Evolutionary conservation across 176 grass and related monocot genomes (phyloP), one percentile per base, ranked within the genome.

Genomic region (Bothriochloa decipiens): DNA sequence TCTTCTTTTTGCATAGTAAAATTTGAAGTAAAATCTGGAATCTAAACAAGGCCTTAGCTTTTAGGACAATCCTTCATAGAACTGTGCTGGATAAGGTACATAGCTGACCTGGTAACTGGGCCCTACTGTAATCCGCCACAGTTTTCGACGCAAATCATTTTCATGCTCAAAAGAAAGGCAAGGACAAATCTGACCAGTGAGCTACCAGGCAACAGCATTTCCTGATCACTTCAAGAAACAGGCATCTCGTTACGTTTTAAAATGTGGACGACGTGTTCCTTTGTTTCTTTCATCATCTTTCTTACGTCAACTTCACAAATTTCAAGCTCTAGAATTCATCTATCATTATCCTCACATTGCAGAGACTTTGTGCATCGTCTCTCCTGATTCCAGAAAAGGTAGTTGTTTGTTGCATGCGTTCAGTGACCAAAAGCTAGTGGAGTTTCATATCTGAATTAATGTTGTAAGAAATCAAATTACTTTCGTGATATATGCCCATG

Each of bases 151-250:
- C 25, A 58, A 77, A 65, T 90, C 66, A 53, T 36, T 66, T 58
- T 86, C 88, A 55, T 35, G 10, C 83, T 20, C 53, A 58, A 65
- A 82, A 77, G 33, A 17, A 89, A 63, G 72, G 49, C 75, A 47
- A 77, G 22, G 14, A 11, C 11, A 72, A 43, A 66, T 71, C 35
- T 39, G 79, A 82, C 74, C 10, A 78, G 25, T 50, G 35, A 82
- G 73, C 88, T 55, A 86, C 83, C 68, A 65, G 70, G 53, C 57
- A 78, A 67, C 65, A 45, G 18, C 65, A 36, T 41, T 67, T 65
- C 7, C 28, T 66, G 35, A 65, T 46, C 33, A 57, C 41, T 43
- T 86, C 18, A 45, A 55, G 64, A 66, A 70, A 67, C 58, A 67
- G 25, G 55, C 35, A 73, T 7, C 33, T 49, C 29, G 29, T 32